Percentiles rank a stretch among this genome's conserved stretches.
These are phyloP conservation scores for Globisporangium canariense DNA, from an alignment of 352 stramenopile genomes.

Conservation along the genomic window DNA sequence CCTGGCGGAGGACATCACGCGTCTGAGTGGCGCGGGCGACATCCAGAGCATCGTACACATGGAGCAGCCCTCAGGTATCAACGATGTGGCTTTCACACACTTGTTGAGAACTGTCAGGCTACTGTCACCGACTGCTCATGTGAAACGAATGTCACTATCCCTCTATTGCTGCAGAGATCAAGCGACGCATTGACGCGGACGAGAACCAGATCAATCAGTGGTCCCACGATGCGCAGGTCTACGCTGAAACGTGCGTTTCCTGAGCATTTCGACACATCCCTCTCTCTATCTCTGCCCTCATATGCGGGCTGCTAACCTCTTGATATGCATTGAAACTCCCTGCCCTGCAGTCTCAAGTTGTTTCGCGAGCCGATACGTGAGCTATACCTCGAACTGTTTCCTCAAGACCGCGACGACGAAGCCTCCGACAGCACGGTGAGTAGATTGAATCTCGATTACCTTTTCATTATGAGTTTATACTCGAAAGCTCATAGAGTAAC, in stretches of 20 bases:
- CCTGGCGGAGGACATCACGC: conserved; percentile 54
- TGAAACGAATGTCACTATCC: neutral
- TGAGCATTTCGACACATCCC: neutral
- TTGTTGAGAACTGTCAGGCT: too few relatives aligned
- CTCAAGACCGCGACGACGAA: conserved; percentile 34
- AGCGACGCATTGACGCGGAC: conserved; percentile 44
- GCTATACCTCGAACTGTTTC: conserved; percentile 48
- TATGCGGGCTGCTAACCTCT: neutral
- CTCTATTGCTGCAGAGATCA: conserved; percentile 33
- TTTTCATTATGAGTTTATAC: neutral
- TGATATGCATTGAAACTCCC: neutral
- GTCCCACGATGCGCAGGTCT: conserved; percentile 42
- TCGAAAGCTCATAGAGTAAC: neutral
- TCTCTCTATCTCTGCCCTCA: neutral
- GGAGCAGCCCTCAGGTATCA: conserved; percentile 42
- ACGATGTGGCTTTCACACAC: neutral
- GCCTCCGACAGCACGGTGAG: conserved; percentile 39
- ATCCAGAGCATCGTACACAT: conserved; percentile 30
- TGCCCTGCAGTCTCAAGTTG: conserved; percentile 30
- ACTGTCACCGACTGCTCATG: neutral
- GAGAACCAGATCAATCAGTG: conserved; percentile 47
- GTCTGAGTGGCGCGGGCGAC: conserved; percentile 45
- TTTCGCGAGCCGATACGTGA: conserved; percentile 56
- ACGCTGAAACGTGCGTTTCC: conserved; percentile 45
- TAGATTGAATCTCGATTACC: neutral